Base-by-base conservation (phyloP, 371 early-diverging fungal species). In the Coemansia sp. region DNA sequence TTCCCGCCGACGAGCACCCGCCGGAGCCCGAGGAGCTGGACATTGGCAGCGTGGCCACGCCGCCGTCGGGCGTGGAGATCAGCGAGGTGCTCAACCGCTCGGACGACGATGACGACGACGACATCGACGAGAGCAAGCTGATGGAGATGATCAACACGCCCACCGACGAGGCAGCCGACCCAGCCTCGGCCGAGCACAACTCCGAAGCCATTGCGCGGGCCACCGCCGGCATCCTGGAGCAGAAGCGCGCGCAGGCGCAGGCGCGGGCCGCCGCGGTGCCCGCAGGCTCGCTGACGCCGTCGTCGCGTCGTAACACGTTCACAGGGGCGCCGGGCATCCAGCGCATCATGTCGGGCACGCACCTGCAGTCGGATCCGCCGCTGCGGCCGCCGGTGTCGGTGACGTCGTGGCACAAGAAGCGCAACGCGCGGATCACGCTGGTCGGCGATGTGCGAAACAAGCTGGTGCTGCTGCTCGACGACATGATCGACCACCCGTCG, bases 381-480 rank as follows among this genome's bases (percentile, higher is more conserved):
- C 77, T 65, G 83, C 82, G 58, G 70, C 85, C 40, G 75, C 85
- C 64, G 65, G 84, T 63, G 79, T 81, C 65, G 55, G 80, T 53
- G 82, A 83, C 76, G 80, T 84, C 59, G 79, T 84, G 70, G 80
- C 69, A 67, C 55, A 69, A 76, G 64, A 77, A 72, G 66, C 65
- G 67, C 58, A 66, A 60, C 16, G 70, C 79, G 31, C 67, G 70
- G 11, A 84, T 91, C 70, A 89, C 90, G 12, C 84, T 98, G 38
- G 95, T 98, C 5, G 98, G 98, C 54, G 93, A 97, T 80, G 98
- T 97, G 55, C 85, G 86, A 62, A 91, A 83, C 62, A 89, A 89
- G 68, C 80, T 92, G n/a, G 93, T 88, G 60, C 90, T 96, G 65
- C 81, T 97, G 69, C 86, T 95, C 56, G 96, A 95, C 82, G 96